Base-by-base conservation (phyloP, 345 rosid species). In the Turritis glabra region DNA sequence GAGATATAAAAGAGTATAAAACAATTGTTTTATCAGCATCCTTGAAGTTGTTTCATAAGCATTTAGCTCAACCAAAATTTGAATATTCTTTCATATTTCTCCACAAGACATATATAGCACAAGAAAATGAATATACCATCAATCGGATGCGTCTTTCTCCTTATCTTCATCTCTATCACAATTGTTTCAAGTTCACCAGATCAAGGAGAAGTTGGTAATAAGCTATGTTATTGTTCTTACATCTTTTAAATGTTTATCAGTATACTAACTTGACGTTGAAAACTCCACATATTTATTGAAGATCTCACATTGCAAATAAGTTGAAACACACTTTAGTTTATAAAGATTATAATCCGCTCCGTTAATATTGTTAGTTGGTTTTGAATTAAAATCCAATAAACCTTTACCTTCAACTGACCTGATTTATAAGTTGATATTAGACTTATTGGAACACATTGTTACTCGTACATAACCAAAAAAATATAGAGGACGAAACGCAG, bases 401-500 rank as follows among this genome's bases (percentile, higher is more conserved):
- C n/a, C n/a, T n/a, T n/a, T n/a, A n/a, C n/a, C n/a, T n/a, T n/a
- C n/a, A n/a, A n/a, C n/a, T n/a, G n/a, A n/a, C n/a, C n/a, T n/a
- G n/a, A n/a, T n/a, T n/a, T n/a, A n/a, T n/a, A n/a, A n/a, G n/a
- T n/a, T n/a, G n/a, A n/a, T n/a, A n/a, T n/a, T n/a, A n/a, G n/a
- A 27, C 53, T 43, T 29, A 11, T 27, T n/a, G 37, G 43, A 52
- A 54, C 53, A 40, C 18, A 52, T 61, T 26, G 27, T 75, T 2
- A 35, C 59, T 22, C 13, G 17, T 15, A 21, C 33, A 23, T 46
- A 56, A 56, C 8, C 8, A 5, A 17, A 6, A 32, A 30, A 14
- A 59, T 13, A 2, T 1, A 93, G 98, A 88, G 77, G 79, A 89
- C 18, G 96, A 94, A 71, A 52, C 1, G n/a, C 93, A 87, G 46